Evolutionary conservation across 2,329 filamentous ascomycete species (phyloP).

Genomic region (Aspergillus viridinutans): DNA sequence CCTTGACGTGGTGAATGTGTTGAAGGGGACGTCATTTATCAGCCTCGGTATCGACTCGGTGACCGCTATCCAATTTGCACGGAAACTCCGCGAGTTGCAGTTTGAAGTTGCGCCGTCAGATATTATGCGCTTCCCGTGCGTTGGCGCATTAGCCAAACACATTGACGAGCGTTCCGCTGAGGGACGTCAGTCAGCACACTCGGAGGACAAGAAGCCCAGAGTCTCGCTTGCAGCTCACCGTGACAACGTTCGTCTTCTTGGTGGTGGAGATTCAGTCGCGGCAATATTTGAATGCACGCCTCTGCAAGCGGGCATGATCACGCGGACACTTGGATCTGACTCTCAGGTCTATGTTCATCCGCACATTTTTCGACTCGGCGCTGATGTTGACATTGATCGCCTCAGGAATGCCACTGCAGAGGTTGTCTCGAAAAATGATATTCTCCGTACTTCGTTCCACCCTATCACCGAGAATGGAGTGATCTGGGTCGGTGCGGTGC

Average conservation of each 20-base stretch:
- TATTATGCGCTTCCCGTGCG: slow-evolving; percentile 31
- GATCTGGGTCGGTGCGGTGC: slow-evolving; percentile 27
- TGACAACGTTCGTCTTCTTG: slow-evolving; percentile 14
- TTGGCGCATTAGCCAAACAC: slow-evolving; percentile 22
- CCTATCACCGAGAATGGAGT: slow-evolving; percentile 16
- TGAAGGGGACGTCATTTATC: slow-evolving; percentile 30
- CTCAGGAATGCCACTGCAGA: slow-evolving; percentile 56
- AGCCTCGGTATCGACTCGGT: slow-evolving; percentile 32
- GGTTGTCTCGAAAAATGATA: slow-evolving; percentile 51
- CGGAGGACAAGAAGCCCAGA: not conserved
- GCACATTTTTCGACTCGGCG: slow-evolving; percentile 57
- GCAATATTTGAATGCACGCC: slow-evolving; percentile 59
- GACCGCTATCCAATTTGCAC: slow-evolving; percentile 30
- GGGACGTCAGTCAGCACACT: not conserved
- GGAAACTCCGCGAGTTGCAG: slow-evolving; percentile 23
- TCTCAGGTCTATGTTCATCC: slow-evolving; percentile 65
- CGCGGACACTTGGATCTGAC: slow-evolving; percentile 57
- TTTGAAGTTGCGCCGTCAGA: slow-evolving; percentile 31
- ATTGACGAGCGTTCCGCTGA: slow-evolving; percentile 10
- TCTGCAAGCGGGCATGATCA: slow-evolving; percentile 79
- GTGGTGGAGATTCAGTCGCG: slow-evolving; percentile 16
- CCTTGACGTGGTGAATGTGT: slow-evolving; percentile 18
- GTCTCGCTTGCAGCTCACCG: slow-evolving; percentile 9
- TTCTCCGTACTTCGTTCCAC: slow-evolving; percentile 60
- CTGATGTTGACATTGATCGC: slow-evolving; percentile 39